A percentile compares a stretch with the other conserved stretches of the same genome.
phyloP scores from a whole-genome alignment of 2,329 filamentous ascomycete species.

The Phaeosphaeria sp. region DNA sequence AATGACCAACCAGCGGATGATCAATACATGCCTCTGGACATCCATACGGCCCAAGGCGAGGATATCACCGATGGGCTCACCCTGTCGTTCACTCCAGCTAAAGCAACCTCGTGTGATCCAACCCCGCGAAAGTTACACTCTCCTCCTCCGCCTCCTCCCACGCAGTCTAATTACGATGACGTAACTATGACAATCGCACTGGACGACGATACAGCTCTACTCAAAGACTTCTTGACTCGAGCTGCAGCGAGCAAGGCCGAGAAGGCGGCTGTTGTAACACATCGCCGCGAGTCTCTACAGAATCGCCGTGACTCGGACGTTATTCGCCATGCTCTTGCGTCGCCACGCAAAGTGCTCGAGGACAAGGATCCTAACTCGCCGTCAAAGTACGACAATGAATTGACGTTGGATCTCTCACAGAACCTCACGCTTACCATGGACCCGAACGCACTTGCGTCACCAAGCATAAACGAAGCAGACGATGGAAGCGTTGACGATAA shows the following conservation, averaged over 20 bases:
- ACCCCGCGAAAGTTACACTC: slow-evolving; percentile 35
- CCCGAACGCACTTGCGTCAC: slow-evolving; percentile 21
- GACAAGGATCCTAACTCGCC: slow-evolving; percentile 58
- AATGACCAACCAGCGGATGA: background rate
- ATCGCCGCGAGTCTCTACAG: slow-evolving; percentile 51
- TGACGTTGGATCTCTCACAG: slow-evolving; percentile 39
- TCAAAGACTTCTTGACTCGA: slow-evolving; percentile 58
- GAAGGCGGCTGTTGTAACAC: slow-evolving; percentile 40
- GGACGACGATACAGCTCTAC: slow-evolving; percentile 56
- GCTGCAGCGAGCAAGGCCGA: slow-evolving; percentile 56
- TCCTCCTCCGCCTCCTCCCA: slow-evolving; percentile 35
- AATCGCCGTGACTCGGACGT: slow-evolving; percentile 57
- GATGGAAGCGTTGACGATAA: slow-evolving; percentile 23
- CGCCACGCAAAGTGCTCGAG: slow-evolving; percentile 52
- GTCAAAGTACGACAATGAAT: slow-evolving; percentile 45
- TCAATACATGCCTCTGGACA: background rate
- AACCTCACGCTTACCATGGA: slow-evolving; percentile 32
- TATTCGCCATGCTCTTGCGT: slow-evolving; percentile 55
- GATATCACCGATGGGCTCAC: slow-evolving; percentile 43
- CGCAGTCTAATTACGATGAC: slow-evolving; percentile 34
- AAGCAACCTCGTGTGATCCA: slow-evolving; percentile 15
- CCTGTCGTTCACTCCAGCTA: slow-evolving; percentile 25
- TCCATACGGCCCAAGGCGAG: background rate
- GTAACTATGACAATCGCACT: slow-evolving; percentile 43
- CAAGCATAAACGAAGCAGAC: slow-evolving; percentile 16